These are phyloP conservation scores for Dendrobium huoshanense DNA, from an alignment of 106 monocot species.

Conservation along the genomic window DNA sequence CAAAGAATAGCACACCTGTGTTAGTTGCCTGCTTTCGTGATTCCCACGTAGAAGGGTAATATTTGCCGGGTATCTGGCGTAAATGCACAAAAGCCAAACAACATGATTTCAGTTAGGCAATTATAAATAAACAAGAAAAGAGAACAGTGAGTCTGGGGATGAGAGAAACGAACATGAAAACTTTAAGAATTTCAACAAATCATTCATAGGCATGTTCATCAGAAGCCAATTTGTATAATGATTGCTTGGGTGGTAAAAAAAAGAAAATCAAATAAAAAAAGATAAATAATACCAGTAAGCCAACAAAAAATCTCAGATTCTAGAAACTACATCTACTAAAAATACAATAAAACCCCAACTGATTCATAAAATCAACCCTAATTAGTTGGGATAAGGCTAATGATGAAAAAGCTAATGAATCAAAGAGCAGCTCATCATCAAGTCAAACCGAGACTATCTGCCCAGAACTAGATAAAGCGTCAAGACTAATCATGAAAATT, in stretches of 20 bases:
- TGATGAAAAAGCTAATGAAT: background rate
- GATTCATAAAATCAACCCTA: background rate
- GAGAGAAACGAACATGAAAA: background rate
- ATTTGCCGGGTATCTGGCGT: slow-evolving; percentile 80
- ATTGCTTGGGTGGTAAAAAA: background rate
- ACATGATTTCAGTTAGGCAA: background rate
- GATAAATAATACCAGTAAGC: too few species aligned
- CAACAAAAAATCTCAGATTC: too few species aligned
- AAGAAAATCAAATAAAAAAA: too few species aligned
- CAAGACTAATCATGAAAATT: too few species aligned
- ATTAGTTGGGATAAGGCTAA: background rate
- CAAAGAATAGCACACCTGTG: slow-evolving; percentile 54
- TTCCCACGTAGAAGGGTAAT: slow-evolving; percentile 94
- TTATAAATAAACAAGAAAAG: background rate
- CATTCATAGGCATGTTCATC: background rate
- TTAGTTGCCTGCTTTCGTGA: slow-evolving; percentile 97
- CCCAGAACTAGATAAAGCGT: background rate
- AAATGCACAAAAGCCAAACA: background rate
- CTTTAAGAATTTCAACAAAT: background rate
- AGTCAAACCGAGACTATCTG: background rate
- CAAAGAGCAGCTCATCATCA: background rate
- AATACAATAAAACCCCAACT: too few species aligned
- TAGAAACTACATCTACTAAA: too few species aligned
- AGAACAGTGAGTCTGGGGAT: background rate
- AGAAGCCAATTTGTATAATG: background rate